phyloP scores from a whole-genome alignment of 2,329 filamentous ascomycete genomes.

The Berkeleyomyces rouxiae region DNA sequence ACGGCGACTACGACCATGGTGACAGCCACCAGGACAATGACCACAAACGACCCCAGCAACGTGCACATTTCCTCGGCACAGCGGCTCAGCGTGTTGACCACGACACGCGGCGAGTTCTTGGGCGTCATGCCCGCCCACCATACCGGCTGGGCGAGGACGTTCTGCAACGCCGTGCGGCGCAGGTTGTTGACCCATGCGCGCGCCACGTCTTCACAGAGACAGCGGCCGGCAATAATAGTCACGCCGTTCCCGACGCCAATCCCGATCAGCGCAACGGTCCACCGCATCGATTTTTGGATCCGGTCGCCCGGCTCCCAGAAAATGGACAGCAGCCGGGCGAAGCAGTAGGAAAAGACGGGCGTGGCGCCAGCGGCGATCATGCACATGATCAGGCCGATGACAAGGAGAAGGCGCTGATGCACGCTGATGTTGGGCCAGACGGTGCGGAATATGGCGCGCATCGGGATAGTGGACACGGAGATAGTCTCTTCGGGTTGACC shows the following conservation, averaged over 20 bases:
- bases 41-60: slow-evolving; percentile 61
- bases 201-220: slow-evolving; percentile 52
- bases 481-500: background rate
- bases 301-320: slow-evolving; percentile 44
- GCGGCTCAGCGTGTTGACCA: slow-evolving; percentile 60
- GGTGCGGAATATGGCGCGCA: slow-evolving; percentile 38
- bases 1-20: slow-evolving; percentile 54
- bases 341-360: slow-evolving; percentile 59
- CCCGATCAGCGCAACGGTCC: slow-evolving; percentile 52
- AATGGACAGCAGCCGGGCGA: slow-evolving; percentile 53
- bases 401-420: slow-evolving; percentile 35
- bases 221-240: slow-evolving; percentile 49
- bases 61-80: slow-evolving; percentile 80
- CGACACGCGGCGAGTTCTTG: background rate
- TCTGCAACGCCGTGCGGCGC: slow-evolving; percentile 48
- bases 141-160: slow-evolving; percentile 58
- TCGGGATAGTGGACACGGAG: background rate
- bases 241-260: slow-evolving; percentile 51
- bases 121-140: slow-evolving; percentile 54
- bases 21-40: slow-evolving; percentile 47
- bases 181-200: slow-evolving; percentile 64
- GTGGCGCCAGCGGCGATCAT: slow-evolving; percentile 49
- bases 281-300: slow-evolving; percentile 37
- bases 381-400: slow-evolving; percentile 44
- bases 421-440: slow-evolving; percentile 49